Percentiles rank a stretch among this genome's conserved stretches.
Evolutionary conservation across 306 rosid genomes (phyloP).

Genomic region (Cucurbita argyrosperma): DNA sequence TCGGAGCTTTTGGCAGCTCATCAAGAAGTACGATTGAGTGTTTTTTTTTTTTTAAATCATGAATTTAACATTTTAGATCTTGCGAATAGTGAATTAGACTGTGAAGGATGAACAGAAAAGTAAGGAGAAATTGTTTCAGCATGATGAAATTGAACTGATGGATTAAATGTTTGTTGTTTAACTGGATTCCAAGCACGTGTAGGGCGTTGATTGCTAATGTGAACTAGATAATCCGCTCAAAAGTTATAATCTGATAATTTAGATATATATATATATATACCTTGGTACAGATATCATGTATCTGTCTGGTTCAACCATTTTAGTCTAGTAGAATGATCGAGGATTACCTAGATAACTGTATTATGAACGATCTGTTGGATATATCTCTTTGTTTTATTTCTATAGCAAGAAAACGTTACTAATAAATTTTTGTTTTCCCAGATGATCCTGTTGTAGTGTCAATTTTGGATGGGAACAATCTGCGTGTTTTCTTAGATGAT

Average conservation of each 20-base stretch:
- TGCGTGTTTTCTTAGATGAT: constrained; percentile 53
- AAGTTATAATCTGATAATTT: not conserved
- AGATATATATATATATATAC: not conserved
- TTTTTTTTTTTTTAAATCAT: not conserved
- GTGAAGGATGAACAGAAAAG: not conserved
- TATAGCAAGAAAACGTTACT: not conserved
- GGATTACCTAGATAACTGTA: not conserved
- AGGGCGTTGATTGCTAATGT: not conserved
- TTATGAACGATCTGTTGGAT: not conserved
- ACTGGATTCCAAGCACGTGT: not conserved
- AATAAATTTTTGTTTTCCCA: constrained; percentile 8
- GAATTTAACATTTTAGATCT: not conserved
- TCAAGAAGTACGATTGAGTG: not conserved
- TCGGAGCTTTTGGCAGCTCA: not conserved
- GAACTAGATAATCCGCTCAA: not conserved
- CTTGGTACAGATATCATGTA: not conserved
- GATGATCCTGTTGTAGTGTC: constrained; percentile 75
- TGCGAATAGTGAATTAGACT: not conserved
- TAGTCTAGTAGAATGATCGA: not conserved
- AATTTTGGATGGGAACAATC: constrained; percentile 64
- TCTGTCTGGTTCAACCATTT: not conserved
- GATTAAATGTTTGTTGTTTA: not conserved
- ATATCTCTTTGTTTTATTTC: not conserved
- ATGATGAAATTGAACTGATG: not conserved
- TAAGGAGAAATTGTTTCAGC: not conserved